Evolutionary conservation across 1,284 basidiomycete genomes (phyloP).

Genomic region (Puccinia hordei): DNA sequence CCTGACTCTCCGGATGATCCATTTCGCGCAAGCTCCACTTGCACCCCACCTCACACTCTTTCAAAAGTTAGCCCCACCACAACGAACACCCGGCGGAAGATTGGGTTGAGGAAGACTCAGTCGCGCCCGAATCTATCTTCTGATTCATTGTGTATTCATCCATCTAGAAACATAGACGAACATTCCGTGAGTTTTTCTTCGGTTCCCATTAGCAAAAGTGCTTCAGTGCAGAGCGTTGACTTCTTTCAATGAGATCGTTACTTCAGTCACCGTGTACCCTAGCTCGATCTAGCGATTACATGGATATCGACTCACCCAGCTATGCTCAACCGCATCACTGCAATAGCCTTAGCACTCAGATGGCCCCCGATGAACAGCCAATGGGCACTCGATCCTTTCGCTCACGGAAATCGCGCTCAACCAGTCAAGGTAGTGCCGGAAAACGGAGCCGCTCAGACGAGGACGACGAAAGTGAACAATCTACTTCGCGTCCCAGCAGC

Average conservation of each 20-base stretch:
- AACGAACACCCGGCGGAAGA: conserved; percentile 23
- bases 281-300: conserved; percentile 12
- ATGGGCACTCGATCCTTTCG: not conserved
- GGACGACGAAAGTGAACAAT: conserved; percentile 4
- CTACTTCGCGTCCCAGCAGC: not conserved
- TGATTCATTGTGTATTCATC: not conserved
- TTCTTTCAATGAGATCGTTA: not conserved
- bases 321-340: conserved; percentile 12
- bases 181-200: not conserved
- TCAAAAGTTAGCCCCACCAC: conserved; percentile 18
- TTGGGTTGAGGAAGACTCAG: conserved; percentile 31
- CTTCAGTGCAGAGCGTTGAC: not conserved
- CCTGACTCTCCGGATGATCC: conserved; percentile 43
- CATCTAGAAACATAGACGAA: not conserved
- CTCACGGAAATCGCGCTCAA: conserved; percentile 3
- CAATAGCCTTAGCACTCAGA: not conserved
- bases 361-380: not conserved
- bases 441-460: conserved; percentile 46
- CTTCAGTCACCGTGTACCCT: not conserved
- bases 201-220: not conserved
- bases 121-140: conserved; percentile 23
- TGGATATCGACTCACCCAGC: conserved; percentile 46
- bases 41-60: not conserved
- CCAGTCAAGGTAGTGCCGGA: conserved; percentile 41
- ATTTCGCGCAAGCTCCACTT: not conserved